A percentile compares a stretch with the other conserved stretches of the same genome.
Conservation (phyloP, 768 basidiomycete genomes). For the Leucosporidium scottii region DNA sequence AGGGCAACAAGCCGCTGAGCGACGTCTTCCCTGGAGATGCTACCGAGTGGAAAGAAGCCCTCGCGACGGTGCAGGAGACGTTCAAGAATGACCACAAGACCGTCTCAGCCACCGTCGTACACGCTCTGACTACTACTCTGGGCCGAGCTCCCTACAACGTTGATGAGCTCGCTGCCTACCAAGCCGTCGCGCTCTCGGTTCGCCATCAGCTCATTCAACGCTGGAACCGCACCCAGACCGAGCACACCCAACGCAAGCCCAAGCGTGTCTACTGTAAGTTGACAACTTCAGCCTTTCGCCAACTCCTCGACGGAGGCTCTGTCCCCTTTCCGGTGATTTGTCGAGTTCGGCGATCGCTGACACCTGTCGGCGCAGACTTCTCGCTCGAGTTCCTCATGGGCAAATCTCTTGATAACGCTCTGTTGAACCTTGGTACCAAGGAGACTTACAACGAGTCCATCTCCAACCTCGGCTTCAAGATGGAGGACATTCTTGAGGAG, state of each 20-base stretch:
- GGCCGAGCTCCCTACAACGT: slow-evolving; percentile 82
- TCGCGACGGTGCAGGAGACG: background rate
- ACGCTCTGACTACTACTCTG: slow-evolving; percentile 54
- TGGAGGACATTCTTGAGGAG: slow-evolving; percentile 53
- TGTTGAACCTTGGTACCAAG: slow-evolving; percentile 83
- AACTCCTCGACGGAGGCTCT: too few relatives aligned
- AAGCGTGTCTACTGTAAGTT: slow-evolving; percentile 54
- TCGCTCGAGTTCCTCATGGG: slow-evolving; percentile 17
- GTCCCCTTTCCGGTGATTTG: too few relatives aligned
- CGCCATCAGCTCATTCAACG: slow-evolving; percentile 61
- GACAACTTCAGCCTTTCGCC: too few relatives aligned
- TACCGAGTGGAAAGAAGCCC: slow-evolving; percentile 23
- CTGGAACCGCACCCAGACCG: slow-evolving; percentile 31
- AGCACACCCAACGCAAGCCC: slow-evolving; percentile 42
- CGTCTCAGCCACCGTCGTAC: slow-evolving; percentile 19
- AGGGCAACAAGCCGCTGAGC: slow-evolving; percentile 9
- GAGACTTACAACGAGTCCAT: slow-evolving; percentile 62
- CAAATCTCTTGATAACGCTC: slow-evolving; percentile 53
- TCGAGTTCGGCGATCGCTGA: background rate
- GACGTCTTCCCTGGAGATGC: slow-evolving; percentile 30
- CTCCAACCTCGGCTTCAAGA: slow-evolving; percentile 67
- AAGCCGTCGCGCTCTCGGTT: slow-evolving; percentile 78
- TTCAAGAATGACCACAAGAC: slow-evolving; percentile 1
- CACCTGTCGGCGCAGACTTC: background rate
- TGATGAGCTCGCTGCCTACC: slow-evolving; percentile 78